A percentile compares a stretch with the other conserved stretches of the same genome.
These are phyloP conservation scores for Saussurea involucrata DNA, from an alignment of 129 eudicot genomes.

Conservation along the genomic window DNA sequence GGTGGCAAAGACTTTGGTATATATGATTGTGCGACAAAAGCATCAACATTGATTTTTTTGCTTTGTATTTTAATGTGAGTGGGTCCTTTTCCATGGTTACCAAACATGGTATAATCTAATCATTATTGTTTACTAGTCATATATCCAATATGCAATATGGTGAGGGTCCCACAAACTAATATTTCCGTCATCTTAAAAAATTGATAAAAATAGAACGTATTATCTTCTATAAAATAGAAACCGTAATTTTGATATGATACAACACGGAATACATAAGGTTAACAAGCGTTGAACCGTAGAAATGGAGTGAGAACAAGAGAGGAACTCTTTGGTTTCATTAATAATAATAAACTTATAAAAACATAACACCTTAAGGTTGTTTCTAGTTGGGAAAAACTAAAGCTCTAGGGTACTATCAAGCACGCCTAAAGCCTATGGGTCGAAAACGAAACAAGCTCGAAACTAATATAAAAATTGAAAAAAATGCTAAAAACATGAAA, in stretches of 20 bases:
- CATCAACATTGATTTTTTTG: constrained; percentile 16
- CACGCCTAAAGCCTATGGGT: neutral
- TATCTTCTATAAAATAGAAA: too few relatives aligned
- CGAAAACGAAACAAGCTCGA: neutral
- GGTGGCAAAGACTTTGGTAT: constrained; percentile 22
- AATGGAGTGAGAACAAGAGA: neutral
- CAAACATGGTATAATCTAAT: constrained; percentile 17
- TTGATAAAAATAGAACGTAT: too few relatives aligned
- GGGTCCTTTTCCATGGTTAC: constrained; percentile 30
- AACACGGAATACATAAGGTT: neutral
- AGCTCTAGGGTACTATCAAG: neutral
- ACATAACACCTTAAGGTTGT: neutral
- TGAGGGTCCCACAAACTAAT: constrained; percentile 15
- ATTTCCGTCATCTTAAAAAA: neutral
- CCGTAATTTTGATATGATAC: neutral
- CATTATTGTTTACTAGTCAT: constrained; percentile 19
- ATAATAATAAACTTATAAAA: too few relatives aligned
- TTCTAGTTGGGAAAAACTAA: neutral
- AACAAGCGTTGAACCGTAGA: neutral
- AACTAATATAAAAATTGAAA: neutral
- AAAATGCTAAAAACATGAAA: neutral
- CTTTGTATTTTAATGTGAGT: constrained; percentile 16
- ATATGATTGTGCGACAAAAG: constrained; percentile 24
- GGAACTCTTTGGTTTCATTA: too few relatives aligned
- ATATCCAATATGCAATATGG: constrained; percentile 5